phyloP scores from a whole-genome alignment of 2,329 filamentous ascomycete species.

The Hortaea werneckii region DNA sequence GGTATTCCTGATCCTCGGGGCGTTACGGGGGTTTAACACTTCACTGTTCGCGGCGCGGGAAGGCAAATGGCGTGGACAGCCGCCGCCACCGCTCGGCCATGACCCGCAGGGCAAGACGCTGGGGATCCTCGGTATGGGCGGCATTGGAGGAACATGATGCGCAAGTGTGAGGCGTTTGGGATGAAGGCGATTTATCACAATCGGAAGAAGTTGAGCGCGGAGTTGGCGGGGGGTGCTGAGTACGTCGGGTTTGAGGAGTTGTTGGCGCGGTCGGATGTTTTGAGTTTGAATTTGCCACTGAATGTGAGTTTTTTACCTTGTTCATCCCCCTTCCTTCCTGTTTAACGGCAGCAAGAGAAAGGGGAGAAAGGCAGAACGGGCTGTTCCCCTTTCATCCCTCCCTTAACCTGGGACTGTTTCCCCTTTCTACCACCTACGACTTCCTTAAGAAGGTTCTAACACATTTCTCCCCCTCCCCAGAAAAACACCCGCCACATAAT shows the following conservation, averaged over 20 bases:
- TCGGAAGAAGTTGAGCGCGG: constrained; percentile 30
- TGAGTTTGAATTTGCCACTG: constrained; percentile 46
- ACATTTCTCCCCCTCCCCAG: not conserved
- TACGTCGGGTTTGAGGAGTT: constrained; percentile 49
- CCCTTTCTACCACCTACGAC: not conserved
- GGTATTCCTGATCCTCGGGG: constrained; percentile 73
- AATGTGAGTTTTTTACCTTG: constrained; percentile 20
- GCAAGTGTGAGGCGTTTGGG: constrained; percentile 43
- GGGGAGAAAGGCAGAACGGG: no score
- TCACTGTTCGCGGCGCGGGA: constrained; percentile 37
- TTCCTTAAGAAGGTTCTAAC: not conserved
- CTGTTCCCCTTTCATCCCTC: no score
- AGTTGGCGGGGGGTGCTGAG: constrained; percentile 35
- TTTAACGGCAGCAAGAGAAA: no score
- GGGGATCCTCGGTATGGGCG: constrained; percentile 51
- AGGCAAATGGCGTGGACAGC: constrained; percentile 36
- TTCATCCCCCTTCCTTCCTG: not conserved
- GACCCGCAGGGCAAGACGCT: constrained; percentile 44
- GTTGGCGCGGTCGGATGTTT: constrained; percentile 43
- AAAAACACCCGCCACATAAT: constrained; percentile 44
- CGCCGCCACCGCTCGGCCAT: constrained; percentile 37
- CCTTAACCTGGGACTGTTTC: no score
- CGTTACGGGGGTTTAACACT: constrained; percentile 43
- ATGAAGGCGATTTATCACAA: constrained; percentile 53
- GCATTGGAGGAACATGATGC: constrained; percentile 44